phyloP scores from a whole-genome alignment of 345 rosid species.

The Pseudoturritis turrita region DNA sequence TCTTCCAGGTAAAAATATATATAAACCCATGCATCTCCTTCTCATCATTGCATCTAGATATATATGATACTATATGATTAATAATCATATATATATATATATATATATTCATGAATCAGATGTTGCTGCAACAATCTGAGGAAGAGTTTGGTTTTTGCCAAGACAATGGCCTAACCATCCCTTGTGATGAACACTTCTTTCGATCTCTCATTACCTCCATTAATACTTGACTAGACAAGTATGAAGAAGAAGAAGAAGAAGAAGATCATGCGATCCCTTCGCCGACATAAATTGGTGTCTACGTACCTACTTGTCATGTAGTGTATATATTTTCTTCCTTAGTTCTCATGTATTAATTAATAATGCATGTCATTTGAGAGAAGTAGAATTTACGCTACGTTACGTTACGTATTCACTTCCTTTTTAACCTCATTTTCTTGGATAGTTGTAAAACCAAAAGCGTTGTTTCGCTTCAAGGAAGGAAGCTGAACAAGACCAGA shows the following conservation, averaged over 20 bases:
- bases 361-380: constrained; percentile 18
- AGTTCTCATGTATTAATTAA: constrained; percentile 3
- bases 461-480: background rate
- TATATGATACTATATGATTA: background rate
- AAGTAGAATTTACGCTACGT: constrained; percentile 10
- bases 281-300: background rate
- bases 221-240: background rate
- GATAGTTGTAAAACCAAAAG: background rate
- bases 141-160: constrained; percentile 32
- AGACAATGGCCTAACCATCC: constrained; percentile 26
- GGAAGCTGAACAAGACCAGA: background rate
- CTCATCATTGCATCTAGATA: background rate
- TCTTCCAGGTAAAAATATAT: constrained; percentile 39
- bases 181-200: constrained; percentile 29
- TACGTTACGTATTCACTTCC: no score
- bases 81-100: no score
- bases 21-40: background rate
- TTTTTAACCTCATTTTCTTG: background rate
- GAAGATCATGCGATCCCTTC: background rate
- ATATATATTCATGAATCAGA: background rate
- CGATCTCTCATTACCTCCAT: constrained; percentile 24
- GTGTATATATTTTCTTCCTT: background rate
- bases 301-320: constrained; percentile 3
- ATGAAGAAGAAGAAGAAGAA: no score
- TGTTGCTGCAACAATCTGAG: constrained; percentile 29